Evolutionary conservation across 2,329 filamentous ascomycete species (phyloP).

Genomic region (Microsporum canis): DNA sequence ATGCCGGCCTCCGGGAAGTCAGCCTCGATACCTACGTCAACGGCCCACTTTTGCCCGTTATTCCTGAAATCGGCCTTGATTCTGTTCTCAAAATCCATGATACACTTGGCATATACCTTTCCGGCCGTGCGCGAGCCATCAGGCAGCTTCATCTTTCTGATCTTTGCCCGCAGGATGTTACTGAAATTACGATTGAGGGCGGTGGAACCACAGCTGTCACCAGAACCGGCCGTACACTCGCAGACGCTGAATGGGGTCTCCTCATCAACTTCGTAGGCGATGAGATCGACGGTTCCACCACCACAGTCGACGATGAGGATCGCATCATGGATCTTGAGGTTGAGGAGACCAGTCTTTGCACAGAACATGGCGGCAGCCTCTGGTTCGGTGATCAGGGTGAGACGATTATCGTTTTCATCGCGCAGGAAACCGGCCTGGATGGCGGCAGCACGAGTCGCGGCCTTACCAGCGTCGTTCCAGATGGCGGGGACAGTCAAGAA

Average conservation of each 20-base stretch:
- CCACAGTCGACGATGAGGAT: conserved; percentile 96
- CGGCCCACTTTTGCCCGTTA: conserved; percentile 98
- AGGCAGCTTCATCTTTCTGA: conserved; percentile 96
- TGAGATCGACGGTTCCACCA: conserved; percentile 96
- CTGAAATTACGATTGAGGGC: conserved; percentile 96
- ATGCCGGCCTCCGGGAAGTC: conserved; percentile 97
- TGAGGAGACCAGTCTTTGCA: conserved; percentile 88
- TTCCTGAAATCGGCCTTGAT: conserved; percentile 99
- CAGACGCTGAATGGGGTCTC: conserved; percentile 94
- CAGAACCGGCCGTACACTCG: conserved; percentile 92
- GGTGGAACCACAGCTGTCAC: conserved; percentile 96
- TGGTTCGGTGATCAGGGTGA: conserved; percentile 90
- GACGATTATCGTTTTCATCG: conserved; percentile 92
- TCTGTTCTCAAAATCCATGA: conserved; percentile 99
- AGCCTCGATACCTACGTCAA: conserved; percentile 95
- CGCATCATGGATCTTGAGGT: conserved; percentile 97
- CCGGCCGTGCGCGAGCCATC: conserved; percentile 96
- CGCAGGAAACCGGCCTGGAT: conserved; percentile 94
- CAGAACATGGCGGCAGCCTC: conserved; percentile 97
- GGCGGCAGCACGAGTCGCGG: conserved; percentile 85
- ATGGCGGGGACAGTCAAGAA: conserved; percentile 98
- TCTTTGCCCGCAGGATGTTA: conserved; percentile 94
- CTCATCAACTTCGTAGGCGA: conserved; percentile 96
- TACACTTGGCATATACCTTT: conserved; percentile 96
- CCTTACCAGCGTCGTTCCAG: conserved; percentile 98